Percentiles rank a stretch among this genome's conserved stretches.
Conservation (phyloP, 2,329 filamentous ascomycete species). For the Leptographium flavum region DNA sequence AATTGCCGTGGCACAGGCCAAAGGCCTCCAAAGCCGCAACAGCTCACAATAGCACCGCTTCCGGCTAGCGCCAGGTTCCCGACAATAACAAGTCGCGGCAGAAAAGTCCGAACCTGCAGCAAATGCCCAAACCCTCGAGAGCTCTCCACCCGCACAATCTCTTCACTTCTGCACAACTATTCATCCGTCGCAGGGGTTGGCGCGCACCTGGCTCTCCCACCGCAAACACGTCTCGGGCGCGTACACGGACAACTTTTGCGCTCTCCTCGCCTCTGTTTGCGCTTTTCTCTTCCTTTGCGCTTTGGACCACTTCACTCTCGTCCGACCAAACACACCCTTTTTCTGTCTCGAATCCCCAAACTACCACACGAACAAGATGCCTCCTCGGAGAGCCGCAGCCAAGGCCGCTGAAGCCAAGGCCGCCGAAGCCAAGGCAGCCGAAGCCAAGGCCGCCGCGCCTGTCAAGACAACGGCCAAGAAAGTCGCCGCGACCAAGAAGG, state of each 20-base stretch:
- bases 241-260: no score
- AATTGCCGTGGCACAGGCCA: not conserved
- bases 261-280: no score
- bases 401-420: conserved; percentile 15
- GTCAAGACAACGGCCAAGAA: conserved; percentile 28
- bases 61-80: not conserved
- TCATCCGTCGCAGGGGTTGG: not conserved
- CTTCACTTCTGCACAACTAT: not conserved
- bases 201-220: no score
- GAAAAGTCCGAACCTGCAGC: not conserved
- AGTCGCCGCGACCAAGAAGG: conserved; percentile 8
- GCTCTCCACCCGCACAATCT: not conserved
- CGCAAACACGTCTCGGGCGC: no score
- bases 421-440: conserved; percentile 13
- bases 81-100: conserved; percentile 5
- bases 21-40: no score
- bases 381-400: conserved; percentile 6
- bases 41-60: no score
- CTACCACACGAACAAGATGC: conserved; percentile 4
- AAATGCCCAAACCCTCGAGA: not conserved
- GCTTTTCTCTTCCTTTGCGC: not conserved
- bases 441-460: conserved; percentile 15
- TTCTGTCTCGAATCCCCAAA: not conserved
- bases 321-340: not conserved
- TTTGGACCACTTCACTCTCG: no score